Conservation (phyloP, 2,329 filamentous ascomycete genomes). For the Didymellaceae sp. region DNA sequence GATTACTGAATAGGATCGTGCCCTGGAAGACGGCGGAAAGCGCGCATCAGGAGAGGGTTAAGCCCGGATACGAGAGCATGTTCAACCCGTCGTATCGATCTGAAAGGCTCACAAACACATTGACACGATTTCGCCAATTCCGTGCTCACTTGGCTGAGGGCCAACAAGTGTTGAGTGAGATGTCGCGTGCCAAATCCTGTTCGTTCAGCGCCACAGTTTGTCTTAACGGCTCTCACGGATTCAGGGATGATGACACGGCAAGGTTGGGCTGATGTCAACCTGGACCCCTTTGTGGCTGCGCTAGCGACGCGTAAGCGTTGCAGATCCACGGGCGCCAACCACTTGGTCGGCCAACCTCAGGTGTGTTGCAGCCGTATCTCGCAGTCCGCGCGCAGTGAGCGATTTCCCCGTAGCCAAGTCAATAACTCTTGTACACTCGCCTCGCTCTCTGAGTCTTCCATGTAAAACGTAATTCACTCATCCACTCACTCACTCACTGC, state of each 20-base stretch:
- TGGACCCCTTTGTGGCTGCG: constrained; percentile 13
- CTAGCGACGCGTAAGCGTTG: constrained; percentile 13
- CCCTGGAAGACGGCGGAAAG: too few relatives aligned
- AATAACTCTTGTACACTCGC: too few relatives aligned
- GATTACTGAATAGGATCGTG: too few relatives aligned
- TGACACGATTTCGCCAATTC: neutral
- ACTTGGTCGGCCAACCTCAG: constrained; percentile 6
- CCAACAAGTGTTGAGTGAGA: neutral
- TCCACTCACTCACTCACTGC: too few relatives aligned
- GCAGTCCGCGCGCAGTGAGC: neutral
- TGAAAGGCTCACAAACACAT: neutral
- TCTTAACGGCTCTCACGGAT: neutral
- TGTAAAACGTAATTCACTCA: too few relatives aligned
- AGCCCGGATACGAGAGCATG: neutral
- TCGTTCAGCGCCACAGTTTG: constrained; percentile 1
- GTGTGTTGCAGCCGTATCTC: constrained; percentile 3
- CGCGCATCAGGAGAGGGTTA: neutral
- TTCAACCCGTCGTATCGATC: neutral
- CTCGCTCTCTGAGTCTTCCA: neutral
- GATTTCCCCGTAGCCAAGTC: neutral
- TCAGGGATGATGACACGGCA: constrained; percentile 1
- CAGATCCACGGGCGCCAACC: constrained; percentile 15
- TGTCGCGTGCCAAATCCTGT: constrained; percentile 1
- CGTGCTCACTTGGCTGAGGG: constrained; percentile 1
- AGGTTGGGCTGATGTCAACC: constrained; percentile 2